phyloP scores from a whole-genome alignment of 331 rosid species.

The Rosa hybrid region DNA sequence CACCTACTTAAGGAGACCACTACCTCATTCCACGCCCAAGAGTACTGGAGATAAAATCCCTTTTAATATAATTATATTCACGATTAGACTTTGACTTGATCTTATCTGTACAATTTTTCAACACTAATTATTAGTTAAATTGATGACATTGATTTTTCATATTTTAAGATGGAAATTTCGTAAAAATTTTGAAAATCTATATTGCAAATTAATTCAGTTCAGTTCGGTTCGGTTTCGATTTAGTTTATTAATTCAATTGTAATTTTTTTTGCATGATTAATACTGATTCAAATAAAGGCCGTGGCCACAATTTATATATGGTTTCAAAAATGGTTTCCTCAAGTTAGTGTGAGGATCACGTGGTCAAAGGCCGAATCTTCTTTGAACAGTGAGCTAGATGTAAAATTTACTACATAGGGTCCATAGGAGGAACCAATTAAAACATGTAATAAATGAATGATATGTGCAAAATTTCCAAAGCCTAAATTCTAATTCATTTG shows the following conservation, averaged over 20 bases:
- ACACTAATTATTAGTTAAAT: too few species aligned
- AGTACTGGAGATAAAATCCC: not conserved
- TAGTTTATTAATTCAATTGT: not conserved
- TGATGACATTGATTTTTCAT: too few species aligned
- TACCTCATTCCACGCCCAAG: not conserved
- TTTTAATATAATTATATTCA: too few species aligned
- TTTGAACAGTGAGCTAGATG: not conserved
- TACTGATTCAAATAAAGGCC: not conserved
- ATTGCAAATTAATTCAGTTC: not conserved
- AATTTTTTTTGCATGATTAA: not conserved
- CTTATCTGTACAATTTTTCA: too few species aligned
- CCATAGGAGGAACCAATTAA: slow-evolving; percentile 5
- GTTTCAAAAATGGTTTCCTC: not conserved
- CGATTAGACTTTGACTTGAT: too few species aligned
- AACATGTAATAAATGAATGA: slow-evolving; percentile 12
- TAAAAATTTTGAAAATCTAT: not conserved
- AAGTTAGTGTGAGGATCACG: not conserved
- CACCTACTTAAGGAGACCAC: slow-evolving; percentile 10
- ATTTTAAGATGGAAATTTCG: too few species aligned
- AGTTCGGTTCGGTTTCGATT: not conserved
- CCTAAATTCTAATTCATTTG: slow-evolving; percentile 14
- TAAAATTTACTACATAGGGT: not conserved
- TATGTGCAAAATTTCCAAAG: slow-evolving; percentile 7
- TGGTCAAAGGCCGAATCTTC: not conserved
- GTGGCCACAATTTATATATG: not conserved